Evolutionary conservation across 495 filamentous ascomycete species (phyloP), one percentile per base, ranked within the genome.

Genomic region (Penicillium antarcticum): DNA sequence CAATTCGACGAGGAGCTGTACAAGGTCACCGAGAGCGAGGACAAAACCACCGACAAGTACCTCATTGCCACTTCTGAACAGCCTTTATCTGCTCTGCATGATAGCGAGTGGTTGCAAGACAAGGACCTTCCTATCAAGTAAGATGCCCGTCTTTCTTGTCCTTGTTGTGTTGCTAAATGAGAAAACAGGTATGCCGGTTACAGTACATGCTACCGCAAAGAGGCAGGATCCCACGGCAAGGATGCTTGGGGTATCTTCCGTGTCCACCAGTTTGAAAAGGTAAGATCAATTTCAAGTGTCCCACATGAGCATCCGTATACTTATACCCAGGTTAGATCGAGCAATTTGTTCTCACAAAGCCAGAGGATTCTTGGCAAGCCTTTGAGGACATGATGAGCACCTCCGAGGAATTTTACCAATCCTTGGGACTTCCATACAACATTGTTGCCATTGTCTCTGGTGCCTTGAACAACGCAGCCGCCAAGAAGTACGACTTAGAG

Each of bases 221-320:
- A 98, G 67, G 94, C 94, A 31, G 94, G 94, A 40, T 70, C 80
- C 16, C 91, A 96, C 62, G 94, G 94, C 32, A 90, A 89, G 70
- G 94, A 98, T 62, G 92, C 95, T 5, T 98, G 94, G 94, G 94
- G 94, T 45, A 89, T 97, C 56, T 98, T 97, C 79, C 86, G 94
- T 60, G 91, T 97, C 35, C 94, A 98, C 71, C 92, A 98, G 64
- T 98, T 98, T 62, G 94, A 97, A 70, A 98, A 98, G 84, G 83
- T 85, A 34, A 59, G 57, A 31, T 51, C 16, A 38, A 19, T 12
- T 50, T 11, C 11, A 23, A 19, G 5, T 10, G 3, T 12, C 5
- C 16, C 18, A 0, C 11, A 34, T 16, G 12, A 7, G 4, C 11
- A 11, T 23, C 21, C 24, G 19, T 19, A 17, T 41, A 12, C 19